Evolutionary conservation across 139 green algal species (phyloP).

Genomic region (Coelastrella sp.): DNA sequence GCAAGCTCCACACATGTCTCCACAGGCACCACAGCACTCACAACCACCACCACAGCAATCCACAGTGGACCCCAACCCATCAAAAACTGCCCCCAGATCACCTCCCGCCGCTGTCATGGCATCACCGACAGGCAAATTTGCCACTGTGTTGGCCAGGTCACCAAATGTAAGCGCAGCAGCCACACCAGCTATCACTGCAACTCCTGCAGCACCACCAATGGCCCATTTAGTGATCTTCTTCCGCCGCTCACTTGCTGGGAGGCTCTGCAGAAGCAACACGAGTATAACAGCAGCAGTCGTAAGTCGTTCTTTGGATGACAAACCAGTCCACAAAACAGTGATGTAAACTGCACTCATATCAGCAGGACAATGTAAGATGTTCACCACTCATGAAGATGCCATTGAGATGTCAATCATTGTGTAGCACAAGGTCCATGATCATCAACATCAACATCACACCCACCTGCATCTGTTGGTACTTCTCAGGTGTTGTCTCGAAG

Average conservation of each 20-base stretch:
- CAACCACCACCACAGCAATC: constrained; percentile 42
- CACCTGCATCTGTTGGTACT: constrained; percentile 54
- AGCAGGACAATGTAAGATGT: neutral
- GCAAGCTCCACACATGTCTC: constrained; percentile 34
- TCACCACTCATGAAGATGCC: neutral
- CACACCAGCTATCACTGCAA: constrained; percentile 59
- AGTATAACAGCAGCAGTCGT: neutral
- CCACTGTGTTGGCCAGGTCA: constrained; percentile 50
- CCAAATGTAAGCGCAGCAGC: constrained; percentile 62
- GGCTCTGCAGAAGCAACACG: neutral
- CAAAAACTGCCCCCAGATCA: constrained; percentile 32
- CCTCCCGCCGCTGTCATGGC: constrained; percentile 21
- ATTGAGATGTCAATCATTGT: too few relatives aligned
- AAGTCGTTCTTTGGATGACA: too few relatives aligned
- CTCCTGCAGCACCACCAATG: constrained; percentile 59
- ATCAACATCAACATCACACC: neutral
- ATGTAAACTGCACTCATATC: neutral
- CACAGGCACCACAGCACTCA: constrained; percentile 40
- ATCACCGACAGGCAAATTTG: constrained; percentile 51
- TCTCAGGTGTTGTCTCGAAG: constrained; percentile 66
- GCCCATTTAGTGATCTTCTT: constrained; percentile 63
- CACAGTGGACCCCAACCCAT: constrained; percentile 4
- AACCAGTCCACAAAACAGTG: neutral
- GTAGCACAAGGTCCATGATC: neutral
- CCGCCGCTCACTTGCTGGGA: constrained; percentile 23